Base-by-base conservation (phyloP, 257 asterid genomes). In the Phtheirospermum japonicum region DNA sequence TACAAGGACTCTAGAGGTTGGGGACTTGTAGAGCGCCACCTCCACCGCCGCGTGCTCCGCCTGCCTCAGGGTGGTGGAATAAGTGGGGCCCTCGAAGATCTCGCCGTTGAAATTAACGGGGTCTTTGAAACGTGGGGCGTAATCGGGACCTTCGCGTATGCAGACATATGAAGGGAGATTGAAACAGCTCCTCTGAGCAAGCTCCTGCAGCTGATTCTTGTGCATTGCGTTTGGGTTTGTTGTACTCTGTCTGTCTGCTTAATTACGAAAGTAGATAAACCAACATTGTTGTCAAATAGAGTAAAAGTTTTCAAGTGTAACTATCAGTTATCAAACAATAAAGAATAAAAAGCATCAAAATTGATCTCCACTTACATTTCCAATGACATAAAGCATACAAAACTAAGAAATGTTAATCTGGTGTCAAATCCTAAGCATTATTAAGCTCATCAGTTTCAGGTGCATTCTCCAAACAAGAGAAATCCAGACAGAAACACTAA, bases 11-110 rank as follows among this genome's bases (percentile, higher is more conserved):
- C 88, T 69, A 0, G 88, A 82, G 0, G 88, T 79, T 16, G 78
- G 32, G 4, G 82, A 76, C 55, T 65, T 79, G 26, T 84, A 78
- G 40, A 82, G 88, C 2, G 88, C 88, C 28, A 51, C 81, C 61
- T 74, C 88, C 9, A 84, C 85, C 13, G 85, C 88, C 0, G 85
- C 74, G 58, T 82, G 88, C 78, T 82, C 88, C 9, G 88, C 88
- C 64, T 79, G 84, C 13, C 85, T 32, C 18, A 82, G 42, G 26
- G 82, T 82, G 72, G 58, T 66, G 68, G 74, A 76, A 20, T 76
- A 76, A 2, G 23, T 40, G 0, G 81, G 82, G 50, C 79, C 61
- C 17, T 72, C 80, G 18, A 73, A 73, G 56, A 71, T 30, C 59
- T 76, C 79, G 7, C 85, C 85, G 32, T 80, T 80, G 70, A 80